Base-by-base conservation (phyloP, 371 early-diverging fungal genomes). In the Zychaea mexicana region DNA sequence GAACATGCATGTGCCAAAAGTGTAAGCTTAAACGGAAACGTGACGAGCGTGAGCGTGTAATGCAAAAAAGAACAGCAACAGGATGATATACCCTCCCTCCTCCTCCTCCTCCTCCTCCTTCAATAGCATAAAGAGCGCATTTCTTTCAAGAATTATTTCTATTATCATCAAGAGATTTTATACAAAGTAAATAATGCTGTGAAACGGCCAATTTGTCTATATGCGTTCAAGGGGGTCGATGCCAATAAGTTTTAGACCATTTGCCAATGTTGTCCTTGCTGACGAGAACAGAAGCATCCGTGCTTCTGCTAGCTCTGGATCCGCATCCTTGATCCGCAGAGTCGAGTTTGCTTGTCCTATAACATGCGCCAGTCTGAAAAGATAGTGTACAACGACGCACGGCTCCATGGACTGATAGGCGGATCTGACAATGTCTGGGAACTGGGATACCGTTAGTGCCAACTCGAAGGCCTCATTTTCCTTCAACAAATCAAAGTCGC, bases 321-420 rank as follows among this genome's bases (percentile, higher is more conserved):
- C 80, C 36, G 27, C 39, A 67, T 81, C 85, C 63, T 85, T 83
- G 26, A 99, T 99, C 64, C 86, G 84, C 39, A 99, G 64, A 4
- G 69, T 74, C 46, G 86, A 83, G 65, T 90, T 87, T 2, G 95
- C 89, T 1, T 87, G 76, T 52, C 93, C 92, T 36, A 95, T 88
- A 5, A 83, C 79, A 60, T 92, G 93, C n/a, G 90, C 79, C 2
- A 99, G 83, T 54, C 86, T 84, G 69, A 97, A 87, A n/a, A 94
- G 74, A 78, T 97, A 98, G 42, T 88, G 85, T 3, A 97, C 94
- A 57, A 98, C 74, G n/a, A 79, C 86, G 66, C 86, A 91, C 0
- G 98, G 98, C 75, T 99, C 99, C 24, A 92, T 76, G n/a, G 82
- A 78, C 21, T 73, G 60, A 45, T 81, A 71, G 0, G 90, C 65